A percentile compares a stretch with the other conserved stretches of the same genome.
Evolutionary conservation across 1,284 basidiomycete genomes (phyloP).

Genomic region (Tetrapyrgos nigripes): DNA sequence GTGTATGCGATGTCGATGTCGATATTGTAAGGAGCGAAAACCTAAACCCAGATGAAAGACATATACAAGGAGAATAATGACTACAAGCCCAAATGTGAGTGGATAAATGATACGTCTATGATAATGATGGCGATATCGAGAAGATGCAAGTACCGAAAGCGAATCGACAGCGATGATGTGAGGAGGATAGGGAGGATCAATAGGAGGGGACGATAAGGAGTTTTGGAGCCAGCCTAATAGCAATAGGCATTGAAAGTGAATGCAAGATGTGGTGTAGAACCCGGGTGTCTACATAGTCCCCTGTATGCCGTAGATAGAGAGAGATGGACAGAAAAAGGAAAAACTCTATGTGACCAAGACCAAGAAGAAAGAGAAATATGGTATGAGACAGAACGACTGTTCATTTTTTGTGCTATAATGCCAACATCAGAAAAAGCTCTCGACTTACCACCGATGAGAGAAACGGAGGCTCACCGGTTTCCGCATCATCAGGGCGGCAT

Average conservation of each 20-base stretch:
- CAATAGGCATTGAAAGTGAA: neutral
- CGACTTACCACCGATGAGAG: neutral
- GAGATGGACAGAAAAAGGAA: neutral
- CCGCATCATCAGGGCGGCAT: slow-evolving; percentile 59
- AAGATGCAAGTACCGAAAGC: slow-evolving; percentile 27
- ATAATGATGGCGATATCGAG: neutral
- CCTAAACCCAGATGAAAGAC: slow-evolving; percentile 6
- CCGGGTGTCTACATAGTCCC: slow-evolving; percentile 35
- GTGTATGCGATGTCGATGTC: neutral
- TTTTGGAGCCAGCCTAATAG: slow-evolving; percentile 27
- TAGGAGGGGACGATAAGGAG: slow-evolving; percentile 4
- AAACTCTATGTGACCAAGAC: slow-evolving; percentile 18
- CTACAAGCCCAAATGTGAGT: neutral
- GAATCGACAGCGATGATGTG: slow-evolving; percentile 35
- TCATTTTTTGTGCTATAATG: slow-evolving; percentile 43
- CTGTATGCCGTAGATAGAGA: neutral
- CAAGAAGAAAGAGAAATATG: slow-evolving; percentile 13
- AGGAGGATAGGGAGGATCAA: slow-evolving; percentile 15
- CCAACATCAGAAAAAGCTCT: slow-evolving; percentile 3
- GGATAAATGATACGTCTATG: neutral
- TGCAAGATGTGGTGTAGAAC: slow-evolving; percentile 10
- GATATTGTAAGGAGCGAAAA: neutral
- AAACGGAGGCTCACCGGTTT: slow-evolving; percentile 46
- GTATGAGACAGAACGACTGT: slow-evolving; percentile 15
- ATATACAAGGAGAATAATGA: neutral